phyloP scores from a whole-genome alignment of 2,329 filamentous ascomycete genomes.

The Orbilia ellipsospora region DNA sequence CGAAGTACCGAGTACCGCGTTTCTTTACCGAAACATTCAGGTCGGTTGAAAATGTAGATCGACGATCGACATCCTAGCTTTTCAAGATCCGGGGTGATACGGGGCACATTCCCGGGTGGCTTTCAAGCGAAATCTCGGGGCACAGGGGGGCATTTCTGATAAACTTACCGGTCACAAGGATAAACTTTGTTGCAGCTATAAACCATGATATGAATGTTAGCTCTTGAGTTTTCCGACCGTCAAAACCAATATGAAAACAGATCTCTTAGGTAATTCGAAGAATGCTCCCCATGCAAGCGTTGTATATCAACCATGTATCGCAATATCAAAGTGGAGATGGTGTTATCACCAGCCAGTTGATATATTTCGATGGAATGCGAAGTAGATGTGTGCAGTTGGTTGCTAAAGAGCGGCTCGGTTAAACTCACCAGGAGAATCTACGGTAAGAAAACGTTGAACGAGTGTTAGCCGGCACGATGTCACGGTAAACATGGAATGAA shows the following conservation, averaged over 20 bases:
- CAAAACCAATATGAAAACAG: constrained; percentile 9
- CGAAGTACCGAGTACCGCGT: constrained; percentile 43
- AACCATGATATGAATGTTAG: constrained; percentile 61
- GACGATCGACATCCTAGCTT: constrained; percentile 27
- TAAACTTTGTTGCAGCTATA: constrained; percentile 70
- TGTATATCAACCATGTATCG: constrained; percentile 3
- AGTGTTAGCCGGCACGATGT: constrained; percentile 29
- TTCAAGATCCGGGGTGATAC: constrained; percentile 9
- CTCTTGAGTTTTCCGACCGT: background rate
- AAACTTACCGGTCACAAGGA: constrained; percentile 67
- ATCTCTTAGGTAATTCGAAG: constrained; percentile 17
- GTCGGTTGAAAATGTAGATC: constrained; percentile 47
- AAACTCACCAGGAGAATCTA: constrained; percentile 56
- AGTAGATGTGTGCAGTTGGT: constrained; percentile 25
- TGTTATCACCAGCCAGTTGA: constrained; percentile 26
- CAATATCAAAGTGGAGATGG: constrained; percentile 1
- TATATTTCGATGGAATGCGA: constrained; percentile 33
- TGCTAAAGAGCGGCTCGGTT: constrained; percentile 38
- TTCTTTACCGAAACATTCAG: constrained; percentile 38
- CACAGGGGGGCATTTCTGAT: background rate
- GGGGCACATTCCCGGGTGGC: constrained; percentile 2
- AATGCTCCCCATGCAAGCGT: constrained; percentile 39
- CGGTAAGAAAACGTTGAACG: constrained; percentile 20
- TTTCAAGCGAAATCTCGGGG: background rate
- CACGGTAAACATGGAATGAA: constrained; percentile 30